Base-by-base conservation (phyloP, 345 rosid species). In the Lepidium africanum region DNA sequence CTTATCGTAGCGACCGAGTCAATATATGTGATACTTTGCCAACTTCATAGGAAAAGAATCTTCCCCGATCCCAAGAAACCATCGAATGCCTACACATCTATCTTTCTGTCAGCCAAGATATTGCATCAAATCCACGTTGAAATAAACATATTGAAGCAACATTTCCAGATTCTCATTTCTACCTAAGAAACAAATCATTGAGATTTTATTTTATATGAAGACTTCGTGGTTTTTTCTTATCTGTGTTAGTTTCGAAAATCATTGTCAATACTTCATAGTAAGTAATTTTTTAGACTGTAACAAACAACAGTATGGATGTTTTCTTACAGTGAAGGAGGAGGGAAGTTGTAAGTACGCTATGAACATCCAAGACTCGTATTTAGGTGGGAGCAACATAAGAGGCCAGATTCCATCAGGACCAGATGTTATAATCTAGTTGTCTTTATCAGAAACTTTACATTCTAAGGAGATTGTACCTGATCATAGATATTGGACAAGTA, bases 11-110 rank as follows among this genome's bases (percentile, higher is more conserved):
- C 54, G 55, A 48, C 33, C 4, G 64, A 66, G 72, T 73, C 77
- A 66, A 59, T 38, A 59, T 38, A 15, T 73, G 43, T 51, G 72
- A 59, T 73, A 59, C 72, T 66, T 73, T 66, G 57, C 77, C 70
- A 54, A 63, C 70, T 65, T 73, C 41, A 58, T 50, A 16, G 21
- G 62, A 41, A 66, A 16, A 66, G 67, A 73, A 73, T 66, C 60
- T 65, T 59, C 56, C 33, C 15, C 13, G 47, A 59, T 72, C 59
- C 52, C 45, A 56, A 30, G 14, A 65, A 21, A 19, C 59, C 15
- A 72, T 48, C 45, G 14, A 48, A 72, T 13, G 49, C 53, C 65
- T 46, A 38, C n/a, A 47, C 35, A 4, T 58, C 23, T 11, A 33
- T 37, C 67, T 65, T 73, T 65, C 47, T 59, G 48, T 42, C 61